Evolutionary conservation across 2,329 filamentous ascomycete genomes (phyloP), one percentile per base, ranked within the genome.

Genomic region (Bipolaris zeicola): DNA sequence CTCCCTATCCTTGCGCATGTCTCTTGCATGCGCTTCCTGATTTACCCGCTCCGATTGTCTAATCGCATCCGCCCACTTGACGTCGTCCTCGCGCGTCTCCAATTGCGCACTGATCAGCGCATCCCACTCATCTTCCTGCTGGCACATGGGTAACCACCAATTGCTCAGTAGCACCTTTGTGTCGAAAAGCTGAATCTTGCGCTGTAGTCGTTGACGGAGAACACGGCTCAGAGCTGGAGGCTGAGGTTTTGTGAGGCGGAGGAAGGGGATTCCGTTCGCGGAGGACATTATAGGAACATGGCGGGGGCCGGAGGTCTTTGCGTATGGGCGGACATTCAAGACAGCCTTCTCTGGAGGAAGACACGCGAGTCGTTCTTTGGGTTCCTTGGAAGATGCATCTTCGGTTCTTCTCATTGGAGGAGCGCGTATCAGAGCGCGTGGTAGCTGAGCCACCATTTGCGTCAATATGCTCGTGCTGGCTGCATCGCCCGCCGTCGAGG

Each of bases 201-300:
- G 70, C 3, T 69, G 58, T 16, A 82, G 72, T 65, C 84, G 85
- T 47, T 83, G 77, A 8, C 80, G 77, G 2, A 93, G 66, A 14
- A 88, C 80, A 7, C 82, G 77, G n/a, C 81, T 83, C 18, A 93
- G 74, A n/a, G 76, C 74, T 0, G 71, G 69, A 2, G 87, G 83
- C 71, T 92, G 88, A 4, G 87, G 87, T 71, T 89, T 90, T 60
- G 78, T 81, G 42, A 88, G 75, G 34, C 90, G 85, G 26, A 94
- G 72, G 66, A 92, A 89, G 0, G 89, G 85, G 22, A 87, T 74
- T 24, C 80, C 81, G 38, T 81, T 79, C 2, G 86, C 80, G 3
- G 83, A 81, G 31, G 83, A 77, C 1, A 91, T 69, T 1, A 77
- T 76, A 1, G 90, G 90, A 2, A 91, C 79, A 43, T 83, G 80